A percentile compares a stretch with the other conserved stretches of the same genome.
Conservation (phyloP, 2,329 filamentous ascomycete genomes). For the Claviceps maximensis region DNA sequence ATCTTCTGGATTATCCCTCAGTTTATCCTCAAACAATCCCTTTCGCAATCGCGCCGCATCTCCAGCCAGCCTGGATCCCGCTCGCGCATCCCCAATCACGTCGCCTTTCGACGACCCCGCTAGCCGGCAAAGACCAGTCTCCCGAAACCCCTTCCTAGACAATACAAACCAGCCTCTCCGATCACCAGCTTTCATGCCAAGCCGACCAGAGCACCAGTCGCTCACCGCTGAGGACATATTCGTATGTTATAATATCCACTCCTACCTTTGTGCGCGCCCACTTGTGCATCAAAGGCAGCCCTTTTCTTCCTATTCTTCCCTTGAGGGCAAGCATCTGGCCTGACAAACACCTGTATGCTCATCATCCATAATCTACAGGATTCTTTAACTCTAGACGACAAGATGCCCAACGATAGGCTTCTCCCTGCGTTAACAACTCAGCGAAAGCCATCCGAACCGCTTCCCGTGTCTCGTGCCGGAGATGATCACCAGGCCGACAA, state of each 20-base stretch:
- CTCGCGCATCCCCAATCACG: slow-evolving; percentile 25
- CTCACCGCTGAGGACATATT: slow-evolving; percentile 58
- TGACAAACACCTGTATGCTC: background rate
- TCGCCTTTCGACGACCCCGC: slow-evolving; percentile 47
- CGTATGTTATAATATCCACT: slow-evolving; percentile 41
- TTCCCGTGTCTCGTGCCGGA: slow-evolving; percentile 10
- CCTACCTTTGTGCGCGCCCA: background rate
- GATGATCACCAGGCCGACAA: slow-evolving; percentile 31
- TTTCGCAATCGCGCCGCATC: slow-evolving; percentile 62
- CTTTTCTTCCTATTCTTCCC: background rate
- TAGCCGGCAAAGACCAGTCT: slow-evolving; percentile 43
- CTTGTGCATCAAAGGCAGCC: background rate
- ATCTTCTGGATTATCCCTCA: slow-evolving; percentile 40
- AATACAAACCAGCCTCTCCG: slow-evolving; percentile 28
- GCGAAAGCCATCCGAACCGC: slow-evolving; percentile 22
- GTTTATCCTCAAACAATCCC: slow-evolving; percentile 71
- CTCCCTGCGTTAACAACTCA: slow-evolving; percentile 26
- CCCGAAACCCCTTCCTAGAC: slow-evolving; percentile 66
- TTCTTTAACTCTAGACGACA: slow-evolving; percentile 54
- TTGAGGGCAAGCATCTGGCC: background rate
- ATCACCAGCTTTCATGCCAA: slow-evolving; percentile 37
- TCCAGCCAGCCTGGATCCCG: slow-evolving; percentile 28
- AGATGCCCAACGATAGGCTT: slow-evolving; percentile 22
- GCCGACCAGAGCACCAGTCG: slow-evolving; percentile 29
- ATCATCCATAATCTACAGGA: slow-evolving; percentile 34